Evolutionary conservation across 257 asterid species (phyloP), one percentile per base, ranked within the genome.

Genomic region (Schizonepeta tenuifolia): DNA sequence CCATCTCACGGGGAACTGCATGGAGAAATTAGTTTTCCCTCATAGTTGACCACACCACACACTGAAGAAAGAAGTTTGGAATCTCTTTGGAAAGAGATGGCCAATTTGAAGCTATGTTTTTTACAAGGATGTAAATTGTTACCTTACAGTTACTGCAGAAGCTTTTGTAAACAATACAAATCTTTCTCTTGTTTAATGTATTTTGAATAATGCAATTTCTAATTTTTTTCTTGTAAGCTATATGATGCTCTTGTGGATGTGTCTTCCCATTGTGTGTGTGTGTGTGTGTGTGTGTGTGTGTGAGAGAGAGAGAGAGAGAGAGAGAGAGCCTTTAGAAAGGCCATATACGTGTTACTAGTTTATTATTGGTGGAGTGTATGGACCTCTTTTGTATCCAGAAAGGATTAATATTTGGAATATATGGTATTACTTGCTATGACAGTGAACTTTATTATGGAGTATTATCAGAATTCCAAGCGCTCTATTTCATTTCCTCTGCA

Each of bases 1-100:
- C 65, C 56, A 41, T 57, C 38, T 12, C 49, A 15, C 49, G 62
- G 38, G 36, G 40, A 69, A 56, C 4, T 61, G 24, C 69, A 21
- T 49, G 63, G 64, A 69, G 49, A 51, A 31, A 3, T 50, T 33
- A 62, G 57, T 38, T 67, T 51, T 66, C 74, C 60, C 59, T 54
- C 65, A 74, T 12, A 44, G 75, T 50, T 72, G 72, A 74, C 41
- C 75, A 51, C 2, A 36, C 41, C 41, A 9, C 22, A 51, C 69
- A 35, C 72, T 44, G 59, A 65, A 33, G 41, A 61, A 78, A 72
- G 63, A 44, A 50, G 53, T 57, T 64, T 65, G 62, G 68, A 17
- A 22, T 12, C 50, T 67, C 57, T 53, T 73, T 26, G 51, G 79
- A 71, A 67, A 49, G 74, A 50, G 58, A 51, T 0, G 53, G 53